Evolutionary conservation across 129 eudicot genomes (phyloP), one percentile per base, ranked within the genome.

Genomic region (Artemisia argyi): DNA sequence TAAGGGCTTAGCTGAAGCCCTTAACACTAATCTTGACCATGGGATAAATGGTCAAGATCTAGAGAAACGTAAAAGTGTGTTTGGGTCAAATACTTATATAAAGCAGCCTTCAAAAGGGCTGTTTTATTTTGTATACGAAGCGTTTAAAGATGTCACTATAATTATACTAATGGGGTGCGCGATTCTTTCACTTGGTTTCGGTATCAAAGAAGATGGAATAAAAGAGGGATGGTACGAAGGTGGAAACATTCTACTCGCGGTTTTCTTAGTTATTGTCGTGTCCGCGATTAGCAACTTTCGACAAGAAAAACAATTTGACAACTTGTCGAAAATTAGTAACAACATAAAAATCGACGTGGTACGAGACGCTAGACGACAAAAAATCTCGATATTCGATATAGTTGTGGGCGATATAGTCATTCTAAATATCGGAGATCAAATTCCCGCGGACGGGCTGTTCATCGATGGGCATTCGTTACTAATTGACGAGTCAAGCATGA

Each of bases 161-260:
- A 63, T 91, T n/a, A 91, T 91, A 76, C 79, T 91, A 3, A 78
- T 88, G 2, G 87, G 51, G 1, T 84, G 92, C 14, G 97, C 97
- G 3, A 84, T 81, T 47, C 85, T 91, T 13, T 82, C 97, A 44
- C 88, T 91, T 3, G 88, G 84, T 20, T 85, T 91, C 56, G 97
- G 97, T 2, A 84, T 89, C 58, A 84, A 83, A 69, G 85, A 84
- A 49, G 70, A 92, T 22, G 96, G 97, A 0, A 19, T 54, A 2
- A 22, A 76, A 61, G 89, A 89, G 18, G 97, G 97, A 15, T 89
- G 96, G 94, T 92, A 89, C 2, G 94, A 92, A 56, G 96, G 97
- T 0, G 97, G 96, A 12, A 92, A 96, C 75, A 89, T 92, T 50
- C 73, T 89, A 50, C 65, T 92, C 1, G 97, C 97, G 0, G 97